A percentile compares a stretch with the other conserved stretches of the same genome.
phyloP scores from a whole-genome alignment of 305 asterid genomes.

The Fraxinus paxiana region DNA sequence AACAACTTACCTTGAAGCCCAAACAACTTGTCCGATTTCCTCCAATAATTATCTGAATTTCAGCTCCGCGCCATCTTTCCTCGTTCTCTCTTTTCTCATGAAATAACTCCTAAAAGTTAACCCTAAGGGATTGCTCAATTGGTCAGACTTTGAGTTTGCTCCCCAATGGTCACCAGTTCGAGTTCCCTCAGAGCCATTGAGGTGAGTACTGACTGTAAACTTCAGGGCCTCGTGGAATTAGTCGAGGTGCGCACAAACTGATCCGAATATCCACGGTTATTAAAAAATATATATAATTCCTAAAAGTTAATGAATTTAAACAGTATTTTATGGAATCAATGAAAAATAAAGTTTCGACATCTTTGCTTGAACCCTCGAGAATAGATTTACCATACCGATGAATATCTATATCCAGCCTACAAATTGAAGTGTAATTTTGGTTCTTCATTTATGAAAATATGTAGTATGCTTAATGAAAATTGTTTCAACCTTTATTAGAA shows the following conservation, averaged over 20 bases:
- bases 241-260: too few species aligned
- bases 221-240: too few species aligned
- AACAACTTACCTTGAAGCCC: neutral
- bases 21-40: slow-evolving; percentile 76
- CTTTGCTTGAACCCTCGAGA: neutral
- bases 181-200: too few species aligned
- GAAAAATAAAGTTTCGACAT: slow-evolving; percentile 2
- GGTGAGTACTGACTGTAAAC: too few species aligned
- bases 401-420: slow-evolving; percentile 85
- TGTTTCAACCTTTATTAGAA: neutral
- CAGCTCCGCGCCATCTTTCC: slow-evolving; percentile 83
- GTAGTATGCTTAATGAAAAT: neutral
- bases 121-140: too few species aligned
- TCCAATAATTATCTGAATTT: slow-evolving; percentile 80
- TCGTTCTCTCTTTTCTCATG: slow-evolving; percentile 63
- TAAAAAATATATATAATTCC: too few species aligned
- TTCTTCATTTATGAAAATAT: slow-evolving; percentile 62
- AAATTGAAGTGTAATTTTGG: slow-evolving; percentile 64
- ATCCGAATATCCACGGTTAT: too few species aligned
- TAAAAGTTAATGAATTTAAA: slow-evolving; percentile 13
- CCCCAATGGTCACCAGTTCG: too few species aligned
- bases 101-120: slow-evolving; percentile 54
- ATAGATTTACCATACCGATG: slow-evolving; percentile 40
- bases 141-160: too few species aligned
- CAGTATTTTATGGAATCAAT: slow-evolving; percentile 13